Base-by-base conservation (phyloP, 331 rosid genomes). In the Telfairia occidentalis region DNA sequence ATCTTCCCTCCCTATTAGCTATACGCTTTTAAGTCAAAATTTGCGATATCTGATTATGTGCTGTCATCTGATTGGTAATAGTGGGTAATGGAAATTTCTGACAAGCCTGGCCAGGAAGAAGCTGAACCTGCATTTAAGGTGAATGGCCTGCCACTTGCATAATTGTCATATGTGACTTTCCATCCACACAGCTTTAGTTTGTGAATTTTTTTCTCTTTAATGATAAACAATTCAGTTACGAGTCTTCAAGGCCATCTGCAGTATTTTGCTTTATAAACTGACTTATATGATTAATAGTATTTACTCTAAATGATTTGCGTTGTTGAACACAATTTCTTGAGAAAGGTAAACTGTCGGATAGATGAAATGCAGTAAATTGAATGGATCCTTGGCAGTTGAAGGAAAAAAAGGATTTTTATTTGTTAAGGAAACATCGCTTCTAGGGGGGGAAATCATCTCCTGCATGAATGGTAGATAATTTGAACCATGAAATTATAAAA, bases 11-110 rank as follows among this genome's bases (percentile, higher is more conserved):
- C 28, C 43, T 26, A 48, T 28, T 48, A 70, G 5, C 45, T 29
- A n/a, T n/a, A 8, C 15, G 26, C 23, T 45, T 15, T 45, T 29
- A 29, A 29, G 38, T 49, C 0, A 9, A 48, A 46, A 18, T 29
- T 16, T 46, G 9, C 23, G 29, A 26, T 24, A 15, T 71, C 76
- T 71, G 42, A 50, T 49, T 48, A 78, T 60, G 69, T 74, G 42
- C 16, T 74, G 42, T n/a, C 43, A 9, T 67, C 49, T 74, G 78
- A 50, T 80, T 83, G 50, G 60, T 24, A 79, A 78, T 77, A 94
- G 98, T 91, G 89, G 98, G 98, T 85, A 63, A 91, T 94, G 71
- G 98, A 94, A 89, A 91, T 94, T 82, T 91, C 98, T 74, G 97
- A 94, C 89, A 91, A 87, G 85, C 92, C 97, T 1, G 97, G 98